Base-by-base conservation (phyloP, 225 moss, liverwort and hornwort genomes). In the Asterella californica region DNA sequence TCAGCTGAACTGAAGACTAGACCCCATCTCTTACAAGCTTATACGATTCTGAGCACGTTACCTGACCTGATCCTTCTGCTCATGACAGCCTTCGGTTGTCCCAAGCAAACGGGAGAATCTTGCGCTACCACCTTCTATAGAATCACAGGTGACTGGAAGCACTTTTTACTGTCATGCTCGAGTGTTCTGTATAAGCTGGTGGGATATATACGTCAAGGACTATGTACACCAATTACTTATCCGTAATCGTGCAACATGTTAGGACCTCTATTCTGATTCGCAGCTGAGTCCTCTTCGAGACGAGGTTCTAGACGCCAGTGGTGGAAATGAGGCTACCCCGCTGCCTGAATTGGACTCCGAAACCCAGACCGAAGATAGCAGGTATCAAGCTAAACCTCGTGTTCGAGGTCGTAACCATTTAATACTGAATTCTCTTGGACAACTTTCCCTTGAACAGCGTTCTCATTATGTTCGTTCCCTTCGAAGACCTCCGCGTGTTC, bases 201-300 rank as follows among this genome's bases (percentile, higher is more conserved):
- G 21, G 27, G 14, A 34, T 36, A 15, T 25, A 15, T 32, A 11
- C 73, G 10, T 50, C 19, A 4, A 46, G 2, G 32, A 34, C 34
- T 29, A 9, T 62, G 2, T 29, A 25, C 62, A 62, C 25, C 25
- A 62, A 62, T 1, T 25, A 62, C 29, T 24, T 62, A 25, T 25
- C 25, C 11, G 24, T 62, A 29, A 24, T 62, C 25, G 9, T 25
- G 62, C 8, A 72, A 47, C 47, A 46, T 46, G 70, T 79, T 83
- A 86, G 86, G 86, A 86, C n/a, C 83, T 86, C 1, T 86, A 83
- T 37, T 79, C 83, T 2, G 83, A 86, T 64, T 86, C 86, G 75
- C 86, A 86, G 81, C 69, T 86, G 50, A 86, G 86, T 75, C 79
- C 76, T 0, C 52, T 53, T 47, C 72, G 80, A 70, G 83, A 83